phyloP scores from a whole-genome alignment of 768 basidiomycete species.

The Boletus barrowsii region DNA sequence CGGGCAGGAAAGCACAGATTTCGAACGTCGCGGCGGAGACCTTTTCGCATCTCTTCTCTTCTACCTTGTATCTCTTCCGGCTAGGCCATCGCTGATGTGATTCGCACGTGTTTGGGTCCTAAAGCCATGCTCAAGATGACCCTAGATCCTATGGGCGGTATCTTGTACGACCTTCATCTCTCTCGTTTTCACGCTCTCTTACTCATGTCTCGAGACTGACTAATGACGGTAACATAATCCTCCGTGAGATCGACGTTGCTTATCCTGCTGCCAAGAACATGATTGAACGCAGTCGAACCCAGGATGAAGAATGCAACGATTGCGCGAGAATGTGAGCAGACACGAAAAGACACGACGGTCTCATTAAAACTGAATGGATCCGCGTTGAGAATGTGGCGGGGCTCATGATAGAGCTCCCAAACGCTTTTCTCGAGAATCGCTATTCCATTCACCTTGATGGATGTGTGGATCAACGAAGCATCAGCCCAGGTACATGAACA shows the following conservation, averaged over 20 bases:
- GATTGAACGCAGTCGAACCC: constrained; percentile 97
- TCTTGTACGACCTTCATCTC: constrained; percentile 57
- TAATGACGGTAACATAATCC: constrained; percentile 98
- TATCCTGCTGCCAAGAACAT: constrained; percentile 99
- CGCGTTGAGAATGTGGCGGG: too few relatives aligned
- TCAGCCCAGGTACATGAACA: not conserved
- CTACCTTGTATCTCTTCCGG: not conserved
- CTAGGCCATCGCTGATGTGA: constrained; percentile 96
- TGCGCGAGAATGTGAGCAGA: too few relatives aligned
- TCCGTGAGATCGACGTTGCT: constrained; percentile 97
- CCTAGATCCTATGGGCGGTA: constrained; percentile 98
- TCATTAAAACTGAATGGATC: too few relatives aligned
- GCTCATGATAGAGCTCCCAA: not conserved
- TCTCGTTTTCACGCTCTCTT: not conserved
- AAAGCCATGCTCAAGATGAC: constrained; percentile 99
- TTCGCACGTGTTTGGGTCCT: constrained; percentile 94
- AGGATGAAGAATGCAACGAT: constrained; percentile 99
- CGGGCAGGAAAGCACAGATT: constrained; percentile 92
- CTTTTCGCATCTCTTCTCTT: too few relatives aligned
- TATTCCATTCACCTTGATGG: not conserved
- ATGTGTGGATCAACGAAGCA: not conserved
- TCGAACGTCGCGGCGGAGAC: constrained; percentile 90
- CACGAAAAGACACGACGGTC: not conserved
- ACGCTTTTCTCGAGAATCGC: not conserved
- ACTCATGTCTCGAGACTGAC: constrained; percentile 59